Conservation (phyloP, 176 grass and related monocot species). For the Miscanthus lutarioriparius region DNA sequence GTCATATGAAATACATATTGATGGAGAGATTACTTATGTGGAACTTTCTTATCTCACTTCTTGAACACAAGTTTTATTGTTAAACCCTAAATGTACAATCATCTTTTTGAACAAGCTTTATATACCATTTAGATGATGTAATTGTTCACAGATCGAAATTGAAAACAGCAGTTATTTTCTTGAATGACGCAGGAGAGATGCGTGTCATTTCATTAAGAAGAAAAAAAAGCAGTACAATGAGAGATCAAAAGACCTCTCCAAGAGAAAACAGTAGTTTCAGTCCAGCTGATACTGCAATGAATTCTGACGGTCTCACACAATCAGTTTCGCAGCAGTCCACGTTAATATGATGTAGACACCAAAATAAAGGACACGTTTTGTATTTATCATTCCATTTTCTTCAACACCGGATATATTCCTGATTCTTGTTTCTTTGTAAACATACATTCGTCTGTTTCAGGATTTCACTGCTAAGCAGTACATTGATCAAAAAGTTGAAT, state of each 20-base stretch:
- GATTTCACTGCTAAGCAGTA: constrained; percentile 63
- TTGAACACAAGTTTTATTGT: constrained; percentile 7
- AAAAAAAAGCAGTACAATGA: background rate
- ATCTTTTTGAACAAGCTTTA: background rate
- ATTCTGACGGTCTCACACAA: background rate
- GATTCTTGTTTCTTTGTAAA: constrained; percentile 2
- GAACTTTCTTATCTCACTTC: background rate
- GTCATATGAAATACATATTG: background rate
- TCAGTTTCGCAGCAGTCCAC: background rate
- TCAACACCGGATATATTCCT: background rate
- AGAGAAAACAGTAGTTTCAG: background rate
- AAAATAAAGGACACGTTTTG: background rate
- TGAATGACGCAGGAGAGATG: background rate
- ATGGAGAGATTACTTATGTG: background rate
- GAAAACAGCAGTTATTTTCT: background rate
- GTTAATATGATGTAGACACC: background rate
- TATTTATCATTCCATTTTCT: constrained; percentile 17
- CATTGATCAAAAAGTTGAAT: constrained; percentile 91
- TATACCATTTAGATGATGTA: background rate
- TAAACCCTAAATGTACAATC: background rate
- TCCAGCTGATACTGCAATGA: background rate
- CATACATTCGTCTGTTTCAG: constrained; percentile 45
- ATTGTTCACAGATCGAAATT: background rate
- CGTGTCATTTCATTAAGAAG: background rate
- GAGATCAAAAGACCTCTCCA: background rate